Evolutionary conservation across 2,329 filamentous ascomycete species (phyloP).

Genomic region (Tolypocladium capitatum): DNA sequence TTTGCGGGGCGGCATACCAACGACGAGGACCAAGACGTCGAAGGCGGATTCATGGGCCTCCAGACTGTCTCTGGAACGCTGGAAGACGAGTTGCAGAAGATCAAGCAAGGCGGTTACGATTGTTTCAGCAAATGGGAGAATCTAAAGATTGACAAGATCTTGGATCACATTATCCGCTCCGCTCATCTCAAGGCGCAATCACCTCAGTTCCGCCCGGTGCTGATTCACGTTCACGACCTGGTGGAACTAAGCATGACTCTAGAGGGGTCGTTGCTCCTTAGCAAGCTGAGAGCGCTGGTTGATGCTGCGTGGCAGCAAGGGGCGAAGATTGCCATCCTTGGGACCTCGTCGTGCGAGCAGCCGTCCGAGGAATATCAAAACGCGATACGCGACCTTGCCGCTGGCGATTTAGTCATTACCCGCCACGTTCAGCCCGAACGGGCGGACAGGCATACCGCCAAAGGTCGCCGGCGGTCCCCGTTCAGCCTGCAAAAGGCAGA

Average conservation of each 20-base stretch:
- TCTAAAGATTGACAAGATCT: slow-evolving; percentile 43
- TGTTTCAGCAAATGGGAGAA: slow-evolving; percentile 42
- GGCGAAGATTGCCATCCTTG: slow-evolving; percentile 61
- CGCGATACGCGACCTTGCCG: slow-evolving; percentile 25
- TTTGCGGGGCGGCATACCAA: slow-evolving; percentile 14
- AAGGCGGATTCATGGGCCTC: slow-evolving; percentile 16
- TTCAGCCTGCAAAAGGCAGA: slow-evolving; percentile 22
- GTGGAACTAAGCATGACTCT: slow-evolving; percentile 59
- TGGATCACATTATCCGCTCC: slow-evolving; percentile 43
- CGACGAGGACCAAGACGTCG: slow-evolving; percentile 22
- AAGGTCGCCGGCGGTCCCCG: not conserved
- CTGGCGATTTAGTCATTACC: slow-evolving; percentile 26
- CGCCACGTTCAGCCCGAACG: slow-evolving; percentile 20
- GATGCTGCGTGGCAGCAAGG: slow-evolving; percentile 60
- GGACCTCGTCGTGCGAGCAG: slow-evolving; percentile 52
- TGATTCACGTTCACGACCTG: slow-evolving; percentile 72
- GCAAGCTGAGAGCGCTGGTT: slow-evolving; percentile 56
- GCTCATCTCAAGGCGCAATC: slow-evolving; percentile 23
- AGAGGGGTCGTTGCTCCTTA: slow-evolving; percentile 57
- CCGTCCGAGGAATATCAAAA: slow-evolving; percentile 28
- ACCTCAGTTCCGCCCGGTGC: slow-evolving; percentile 34
- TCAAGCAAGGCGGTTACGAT: slow-evolving; percentile 23
- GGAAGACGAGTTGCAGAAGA: slow-evolving; percentile 31
- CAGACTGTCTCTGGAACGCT: slow-evolving; percentile 14
- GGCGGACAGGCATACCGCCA: slow-evolving; percentile 6